A percentile compares a stretch with the other conserved stretches of the same genome.
These are phyloP conservation scores for Diplodia intermedia DNA, from an alignment of 2,329 filamentous ascomycete genomes.

Conservation along the genomic window DNA sequence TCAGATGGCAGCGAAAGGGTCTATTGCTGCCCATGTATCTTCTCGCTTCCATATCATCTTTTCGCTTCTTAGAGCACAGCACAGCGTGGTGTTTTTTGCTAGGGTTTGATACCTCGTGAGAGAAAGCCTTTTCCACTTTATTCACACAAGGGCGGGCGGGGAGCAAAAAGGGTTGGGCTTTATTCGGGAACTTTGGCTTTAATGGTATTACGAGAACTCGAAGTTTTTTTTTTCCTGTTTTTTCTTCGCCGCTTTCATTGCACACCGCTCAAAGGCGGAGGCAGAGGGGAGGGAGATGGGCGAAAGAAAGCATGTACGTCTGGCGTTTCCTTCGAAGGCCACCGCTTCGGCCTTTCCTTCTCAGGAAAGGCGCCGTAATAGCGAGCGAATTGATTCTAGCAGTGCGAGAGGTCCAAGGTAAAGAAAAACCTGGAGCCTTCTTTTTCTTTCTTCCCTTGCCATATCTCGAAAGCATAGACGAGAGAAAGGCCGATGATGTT, in stretches of 20 bases:
- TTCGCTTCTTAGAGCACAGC: slow-evolving; percentile 17
- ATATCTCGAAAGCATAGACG: background rate
- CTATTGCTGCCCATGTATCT: slow-evolving; percentile 1
- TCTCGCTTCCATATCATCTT: slow-evolving; percentile 1
- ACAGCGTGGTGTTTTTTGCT: slow-evolving; percentile 21
- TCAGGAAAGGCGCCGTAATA: no score
- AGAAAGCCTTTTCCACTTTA: background rate
- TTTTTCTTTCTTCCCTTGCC: background rate
- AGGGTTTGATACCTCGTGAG: slow-evolving; percentile 24
- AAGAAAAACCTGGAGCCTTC: background rate
- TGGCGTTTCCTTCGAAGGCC: background rate
- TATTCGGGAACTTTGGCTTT: background rate
- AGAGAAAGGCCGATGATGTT: background rate
- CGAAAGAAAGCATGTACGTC: background rate
- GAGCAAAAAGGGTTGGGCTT: slow-evolving; percentile 5
- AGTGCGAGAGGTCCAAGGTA: background rate
- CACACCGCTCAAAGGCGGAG: background rate
- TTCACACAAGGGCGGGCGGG: background rate
- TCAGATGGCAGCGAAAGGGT: background rate
- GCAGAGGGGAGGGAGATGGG: background rate
- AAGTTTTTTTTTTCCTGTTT: background rate
- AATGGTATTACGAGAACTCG: background rate
- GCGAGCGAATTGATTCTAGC: background rate
- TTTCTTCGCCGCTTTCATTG: background rate
- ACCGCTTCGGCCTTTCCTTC: background rate